These are phyloP conservation scores for Mucor irregularis DNA, from an alignment of 371 early-diverging fungal genomes.

Conservation along the genomic window DNA sequence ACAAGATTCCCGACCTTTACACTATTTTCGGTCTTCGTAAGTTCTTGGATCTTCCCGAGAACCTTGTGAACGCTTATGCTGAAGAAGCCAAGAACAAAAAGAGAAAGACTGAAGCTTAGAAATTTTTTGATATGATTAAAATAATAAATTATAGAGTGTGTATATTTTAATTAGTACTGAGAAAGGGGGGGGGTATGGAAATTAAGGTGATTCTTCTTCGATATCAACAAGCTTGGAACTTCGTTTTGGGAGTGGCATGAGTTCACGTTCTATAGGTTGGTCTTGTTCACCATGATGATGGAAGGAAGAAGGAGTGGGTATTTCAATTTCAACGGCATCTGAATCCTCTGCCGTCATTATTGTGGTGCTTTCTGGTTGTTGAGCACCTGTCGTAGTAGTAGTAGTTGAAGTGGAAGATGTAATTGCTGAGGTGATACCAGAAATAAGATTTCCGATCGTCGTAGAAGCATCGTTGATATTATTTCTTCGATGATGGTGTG, in stretches of 20 bases:
- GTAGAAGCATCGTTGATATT: slow-evolving; percentile 18
- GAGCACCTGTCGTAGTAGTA: no score
- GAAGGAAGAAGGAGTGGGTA: slow-evolving; percentile 42
- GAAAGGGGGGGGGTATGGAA: slow-evolving; percentile 6
- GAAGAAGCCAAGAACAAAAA: slow-evolving; percentile 34
- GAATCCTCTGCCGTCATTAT: slow-evolving; percentile 20
- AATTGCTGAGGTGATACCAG: no score
- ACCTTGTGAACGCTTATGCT: slow-evolving; percentile 10
- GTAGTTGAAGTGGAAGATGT: slow-evolving; percentile 16
- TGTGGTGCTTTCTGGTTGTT: background rate
- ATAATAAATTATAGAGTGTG: background rate
- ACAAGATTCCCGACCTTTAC: slow-evolving; percentile 50
- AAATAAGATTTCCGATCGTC: slow-evolving; percentile 28
- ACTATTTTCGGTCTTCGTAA: slow-evolving; percentile 59
- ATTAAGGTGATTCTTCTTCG: slow-evolving; percentile 27
- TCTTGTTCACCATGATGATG: slow-evolving; percentile 12
- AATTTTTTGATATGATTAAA: background rate
- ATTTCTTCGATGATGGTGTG: no score
- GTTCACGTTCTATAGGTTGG: slow-evolving; percentile 25
- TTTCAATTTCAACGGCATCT: slow-evolving; percentile 48
- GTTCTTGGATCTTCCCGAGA: slow-evolving; percentile 43
- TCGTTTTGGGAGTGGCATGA: slow-evolving; percentile 20
- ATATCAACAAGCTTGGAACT: slow-evolving; percentile 21
- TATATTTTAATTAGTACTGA: background rate
- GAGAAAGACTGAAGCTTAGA: slow-evolving; percentile 27